These are phyloP conservation scores for Pyricularia sp. DNA, from an alignment of 2,329 filamentous ascomycete species.

Conservation along the genomic window DNA sequence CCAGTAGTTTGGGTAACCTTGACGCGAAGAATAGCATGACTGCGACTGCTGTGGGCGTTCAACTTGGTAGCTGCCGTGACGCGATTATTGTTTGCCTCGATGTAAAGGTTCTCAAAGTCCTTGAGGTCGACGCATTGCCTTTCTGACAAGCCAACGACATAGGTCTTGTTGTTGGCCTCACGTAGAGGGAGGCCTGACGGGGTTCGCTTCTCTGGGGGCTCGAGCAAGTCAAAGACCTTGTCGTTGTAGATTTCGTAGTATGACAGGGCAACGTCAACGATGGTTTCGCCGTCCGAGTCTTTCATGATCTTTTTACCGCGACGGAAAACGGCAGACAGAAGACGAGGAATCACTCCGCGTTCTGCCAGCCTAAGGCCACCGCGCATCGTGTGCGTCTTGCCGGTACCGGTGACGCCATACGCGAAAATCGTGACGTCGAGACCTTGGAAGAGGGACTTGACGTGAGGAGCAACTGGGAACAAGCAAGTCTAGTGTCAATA, in stretches of 20 bases:
- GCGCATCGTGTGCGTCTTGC: conserved; percentile 94
- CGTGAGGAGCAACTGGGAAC: conserved; percentile 62
- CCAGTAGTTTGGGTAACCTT: conserved; percentile 69
- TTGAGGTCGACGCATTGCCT: conserved; percentile 70
- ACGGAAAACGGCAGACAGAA: conserved; percentile 76
- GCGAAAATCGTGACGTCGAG: conserved; percentile 84
- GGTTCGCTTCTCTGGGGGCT: conserved; percentile 75
- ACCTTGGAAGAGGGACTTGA: conserved; percentile 85
- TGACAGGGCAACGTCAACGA: conserved; percentile 62
- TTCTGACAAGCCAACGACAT: conserved; percentile 77
- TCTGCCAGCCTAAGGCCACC: conserved; percentile 78
- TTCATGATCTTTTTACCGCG: conserved; percentile 75
- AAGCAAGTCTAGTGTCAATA: not conserved
- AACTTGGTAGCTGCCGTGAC: conserved; percentile 85
- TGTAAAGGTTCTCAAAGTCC: conserved; percentile 82
- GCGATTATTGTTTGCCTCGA: conserved; percentile 82
- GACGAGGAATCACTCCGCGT: conserved; percentile 72
- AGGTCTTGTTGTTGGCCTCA: conserved; percentile 75
- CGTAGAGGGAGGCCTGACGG: conserved; percentile 67
- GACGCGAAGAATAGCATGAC: conserved; percentile 82
- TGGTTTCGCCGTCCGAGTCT: conserved; percentile 57
- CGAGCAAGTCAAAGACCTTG: conserved; percentile 83
- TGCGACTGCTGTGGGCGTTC: conserved; percentile 80
- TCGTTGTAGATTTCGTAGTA: conserved; percentile 98
- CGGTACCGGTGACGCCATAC: conserved; percentile 85